A percentile compares a stretch with the other conserved stretches of the same genome.
phyloP scores from a whole-genome alignment of 805 yeast species.

The Millerozyma acaciae region DNA sequence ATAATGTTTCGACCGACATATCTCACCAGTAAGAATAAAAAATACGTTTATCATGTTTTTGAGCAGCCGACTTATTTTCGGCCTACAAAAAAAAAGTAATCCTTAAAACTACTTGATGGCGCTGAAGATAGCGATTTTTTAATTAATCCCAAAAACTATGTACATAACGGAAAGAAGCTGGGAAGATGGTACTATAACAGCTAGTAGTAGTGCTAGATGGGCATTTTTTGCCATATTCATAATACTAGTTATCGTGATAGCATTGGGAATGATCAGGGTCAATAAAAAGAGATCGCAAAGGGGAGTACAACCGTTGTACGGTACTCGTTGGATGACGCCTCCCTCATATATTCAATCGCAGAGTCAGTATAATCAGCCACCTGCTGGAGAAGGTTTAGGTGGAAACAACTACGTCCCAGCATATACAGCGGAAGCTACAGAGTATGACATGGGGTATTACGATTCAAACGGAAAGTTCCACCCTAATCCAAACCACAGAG shows the following conservation, averaged over 20 bases:
- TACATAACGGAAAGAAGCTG: slow-evolving; percentile 11
- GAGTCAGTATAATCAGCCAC: slow-evolving; percentile 47
- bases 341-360: slow-evolving; percentile 72
- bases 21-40: too few relatives aligned
- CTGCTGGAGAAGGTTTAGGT: slow-evolving; percentile 6
- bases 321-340: slow-evolving; percentile 86
- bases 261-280: slow-evolving; percentile 49
- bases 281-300: slow-evolving; percentile 49
- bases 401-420: slow-evolving; percentile 54
- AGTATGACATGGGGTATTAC: slow-evolving; percentile 74
- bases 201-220: slow-evolving; percentile 48
- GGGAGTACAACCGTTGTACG: slow-evolving; percentile 60
- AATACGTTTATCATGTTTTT: too few relatives aligned
- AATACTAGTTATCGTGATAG: slow-evolving; percentile 42
- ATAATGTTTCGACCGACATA: too few relatives aligned
- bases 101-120: background rate
- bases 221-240: slow-evolving; percentile 62
- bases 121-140: too few relatives aligned
- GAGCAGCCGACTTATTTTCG: too few relatives aligned
- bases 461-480: slow-evolving; percentile 54
- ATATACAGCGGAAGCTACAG: slow-evolving; percentile 63
- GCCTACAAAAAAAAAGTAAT: slow-evolving; percentile 1
- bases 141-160: slow-evolving; percentile 1
- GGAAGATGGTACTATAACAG: slow-evolving; percentile 12
- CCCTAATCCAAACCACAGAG: slow-evolving; percentile 29